Evolutionary conservation across 2,329 filamentous ascomycete genomes (phyloP).

Genomic region (Dryadomyces quercus-mongolicae): DNA sequence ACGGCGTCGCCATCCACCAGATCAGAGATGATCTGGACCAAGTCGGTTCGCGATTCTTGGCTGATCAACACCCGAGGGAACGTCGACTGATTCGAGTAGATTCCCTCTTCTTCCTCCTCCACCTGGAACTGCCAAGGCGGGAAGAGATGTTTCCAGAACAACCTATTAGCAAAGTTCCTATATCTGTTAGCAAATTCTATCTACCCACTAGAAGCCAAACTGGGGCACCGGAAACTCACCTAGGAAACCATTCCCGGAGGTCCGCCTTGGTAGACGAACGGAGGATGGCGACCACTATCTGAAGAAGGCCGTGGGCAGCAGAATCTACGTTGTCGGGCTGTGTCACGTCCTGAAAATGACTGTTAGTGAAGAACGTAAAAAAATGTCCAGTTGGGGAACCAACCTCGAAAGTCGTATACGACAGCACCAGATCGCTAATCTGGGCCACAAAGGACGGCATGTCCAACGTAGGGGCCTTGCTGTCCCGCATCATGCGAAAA

Average conservation of each 20-base stretch:
- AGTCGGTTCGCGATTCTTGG: constrained; percentile 38
- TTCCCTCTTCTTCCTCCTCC: constrained; percentile 10
- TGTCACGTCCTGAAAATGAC: constrained; percentile 22
- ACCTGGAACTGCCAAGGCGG: constrained; percentile 29
- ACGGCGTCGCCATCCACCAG: constrained; percentile 38
- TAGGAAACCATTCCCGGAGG: constrained; percentile 4
- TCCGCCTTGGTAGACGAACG: constrained; percentile 8
- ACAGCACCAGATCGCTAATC: constrained; percentile 15
- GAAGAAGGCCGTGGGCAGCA: constrained; percentile 24
- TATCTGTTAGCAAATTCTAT: neutral
- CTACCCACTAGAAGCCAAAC: too few relatives aligned
- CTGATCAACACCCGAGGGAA: constrained; percentile 36
- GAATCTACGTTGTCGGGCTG: constrained; percentile 23
- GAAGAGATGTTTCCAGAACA: constrained; percentile 57
- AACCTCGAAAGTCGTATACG: constrained; percentile 21
- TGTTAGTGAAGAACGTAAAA: neutral
- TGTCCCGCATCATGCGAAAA: constrained; percentile 25
- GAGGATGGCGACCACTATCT: constrained; percentile 20
- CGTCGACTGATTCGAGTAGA: constrained; percentile 2
- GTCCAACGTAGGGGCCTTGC: constrained; percentile 19
- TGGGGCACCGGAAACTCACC: constrained; percentile 2
- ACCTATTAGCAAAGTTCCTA: constrained; percentile 24
- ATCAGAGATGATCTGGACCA: constrained; percentile 48
- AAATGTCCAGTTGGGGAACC: neutral
- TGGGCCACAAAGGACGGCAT: constrained; percentile 15